phyloP scores from a whole-genome alignment of 306 rosid species.

The Glycine soja region DNA sequence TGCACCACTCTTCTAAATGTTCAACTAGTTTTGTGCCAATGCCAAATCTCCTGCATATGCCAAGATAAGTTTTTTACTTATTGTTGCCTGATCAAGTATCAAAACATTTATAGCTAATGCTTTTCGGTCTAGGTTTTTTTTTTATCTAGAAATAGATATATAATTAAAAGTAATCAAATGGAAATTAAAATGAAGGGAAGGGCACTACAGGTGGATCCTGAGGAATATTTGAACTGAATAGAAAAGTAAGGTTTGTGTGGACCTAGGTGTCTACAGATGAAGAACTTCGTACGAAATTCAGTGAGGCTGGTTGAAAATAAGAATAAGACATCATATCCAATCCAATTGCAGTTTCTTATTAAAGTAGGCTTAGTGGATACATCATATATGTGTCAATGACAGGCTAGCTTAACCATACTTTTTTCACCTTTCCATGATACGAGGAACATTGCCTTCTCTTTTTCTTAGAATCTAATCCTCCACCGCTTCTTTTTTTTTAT shows the following conservation, averaged over 20 bases:
- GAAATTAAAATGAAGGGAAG: slow-evolving; percentile 47
- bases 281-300: slow-evolving; percentile 53
- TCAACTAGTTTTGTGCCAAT: slow-evolving; percentile 77
- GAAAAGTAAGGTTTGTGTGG: slow-evolving; percentile 47
- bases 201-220: slow-evolving; percentile 23
- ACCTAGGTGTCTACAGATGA: slow-evolving; percentile 53
- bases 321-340: slow-evolving; percentile 59
- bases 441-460: slow-evolving; percentile 63
- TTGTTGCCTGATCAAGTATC: slow-evolving; percentile 36
- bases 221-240: slow-evolving; percentile 35
- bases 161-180: slow-evolving; percentile 33
- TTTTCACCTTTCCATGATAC: slow-evolving; percentile 64
- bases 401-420: slow-evolving; percentile 59
- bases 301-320: slow-evolving; percentile 41
- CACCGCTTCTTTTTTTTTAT: slow-evolving; percentile 44
- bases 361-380: slow-evolving; percentile 54
- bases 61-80: slow-evolving; percentile 40
- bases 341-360: slow-evolving; percentile 41
- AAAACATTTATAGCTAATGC: slow-evolving; percentile 26
- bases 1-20: slow-evolving; percentile 86
- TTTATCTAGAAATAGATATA: neutral
- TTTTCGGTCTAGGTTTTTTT: neutral
- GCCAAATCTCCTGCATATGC: slow-evolving; percentile 79
- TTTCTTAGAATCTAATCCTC: slow-evolving; percentile 72
- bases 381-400: slow-evolving; percentile 61